A percentile compares a stretch with the other conserved stretches of the same genome.
These are phyloP conservation scores for Tolypocladium album DNA, from an alignment of 2,329 filamentous ascomycete species.

Conservation along the genomic window DNA sequence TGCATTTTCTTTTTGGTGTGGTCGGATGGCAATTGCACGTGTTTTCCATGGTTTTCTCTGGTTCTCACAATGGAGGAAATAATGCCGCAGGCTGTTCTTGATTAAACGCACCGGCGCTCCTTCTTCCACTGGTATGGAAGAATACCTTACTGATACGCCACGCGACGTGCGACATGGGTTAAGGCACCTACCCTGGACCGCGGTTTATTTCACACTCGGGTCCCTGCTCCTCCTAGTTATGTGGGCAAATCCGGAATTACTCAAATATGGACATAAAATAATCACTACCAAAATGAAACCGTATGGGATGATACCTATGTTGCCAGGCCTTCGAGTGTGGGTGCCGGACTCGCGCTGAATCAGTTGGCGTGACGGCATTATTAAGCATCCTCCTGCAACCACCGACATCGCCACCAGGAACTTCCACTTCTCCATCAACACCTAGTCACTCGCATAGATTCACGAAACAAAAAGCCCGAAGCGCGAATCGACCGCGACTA, in stretches of 20 bases:
- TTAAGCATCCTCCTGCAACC: conserved; percentile 6
- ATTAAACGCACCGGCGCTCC: too few relatives aligned
- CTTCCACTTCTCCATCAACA: not conserved
- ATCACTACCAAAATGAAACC: not conserved
- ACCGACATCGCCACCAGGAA: conserved; percentile 1
- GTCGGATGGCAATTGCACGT: not conserved
- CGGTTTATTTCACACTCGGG: not conserved
- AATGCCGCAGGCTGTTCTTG: too few relatives aligned
- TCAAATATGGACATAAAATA: not conserved
- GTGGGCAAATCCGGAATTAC: not conserved
- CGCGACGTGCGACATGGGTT: too few relatives aligned
- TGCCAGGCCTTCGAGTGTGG: not conserved
- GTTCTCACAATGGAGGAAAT: not conserved
- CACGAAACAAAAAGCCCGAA: not conserved
- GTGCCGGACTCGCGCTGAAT: not conserved
- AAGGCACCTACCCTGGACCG: not conserved
- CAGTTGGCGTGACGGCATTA: conserved; percentile 4
- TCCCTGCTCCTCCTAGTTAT: not conserved
- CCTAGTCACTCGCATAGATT: not conserved
- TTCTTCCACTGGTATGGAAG: too few relatives aligned
- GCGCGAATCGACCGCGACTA: conserved; percentile 22
- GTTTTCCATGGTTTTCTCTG: not conserved
- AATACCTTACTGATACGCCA: too few relatives aligned
- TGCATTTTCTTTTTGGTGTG: not conserved
- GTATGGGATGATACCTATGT: not conserved